Percentiles rank a stretch among this genome's conserved stretches.
Evolutionary conservation across 2,329 filamentous ascomycete species (phyloP).

Genomic region (Cytospora piceae): DNA sequence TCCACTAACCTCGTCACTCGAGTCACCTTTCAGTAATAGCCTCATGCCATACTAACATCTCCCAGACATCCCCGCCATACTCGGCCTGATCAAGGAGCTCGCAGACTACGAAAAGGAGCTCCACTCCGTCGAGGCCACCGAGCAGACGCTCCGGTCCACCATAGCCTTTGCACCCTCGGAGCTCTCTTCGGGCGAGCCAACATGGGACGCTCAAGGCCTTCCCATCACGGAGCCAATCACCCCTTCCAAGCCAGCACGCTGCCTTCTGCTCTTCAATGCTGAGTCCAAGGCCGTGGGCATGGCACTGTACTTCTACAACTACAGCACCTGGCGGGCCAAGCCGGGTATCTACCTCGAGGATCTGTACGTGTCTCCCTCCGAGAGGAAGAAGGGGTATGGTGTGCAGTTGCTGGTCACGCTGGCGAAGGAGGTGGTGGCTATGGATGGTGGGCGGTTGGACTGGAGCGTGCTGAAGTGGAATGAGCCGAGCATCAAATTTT

Average conservation of each 20-base stretch:
- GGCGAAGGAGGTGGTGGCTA: constrained; percentile 76
- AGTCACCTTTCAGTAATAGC: background rate
- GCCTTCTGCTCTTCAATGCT: constrained; percentile 64
- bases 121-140: constrained; percentile 76
- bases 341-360: constrained; percentile 94
- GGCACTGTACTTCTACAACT: constrained; percentile 94
- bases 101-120: constrained; percentile 85
- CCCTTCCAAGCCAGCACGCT: constrained; percentile 69
- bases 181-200: constrained; percentile 44
- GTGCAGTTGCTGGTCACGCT: constrained; percentile 73
- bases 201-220: constrained; percentile 34
- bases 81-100: constrained; percentile 80
- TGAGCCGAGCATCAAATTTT: constrained; percentile 85
- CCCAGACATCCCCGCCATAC: constrained; percentile 79
- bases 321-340: constrained; percentile 87
- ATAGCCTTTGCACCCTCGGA: constrained; percentile 72
- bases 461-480: constrained; percentile 97
- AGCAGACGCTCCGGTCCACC: constrained; percentile 70
- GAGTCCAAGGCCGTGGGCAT: constrained; percentile 65
- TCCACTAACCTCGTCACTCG: constrained; percentile 11
- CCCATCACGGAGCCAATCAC: constrained; percentile 59
- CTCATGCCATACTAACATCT: background rate
- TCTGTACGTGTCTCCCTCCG: constrained; percentile 75
- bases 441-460: constrained; percentile 77
- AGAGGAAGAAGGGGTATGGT: constrained; percentile 79